Percentiles rank a stretch among this genome's conserved stretches.
These are phyloP conservation scores for Penicillium lividum DNA, from an alignment of 495 filamentous ascomycete species.

Conservation along the genomic window DNA sequence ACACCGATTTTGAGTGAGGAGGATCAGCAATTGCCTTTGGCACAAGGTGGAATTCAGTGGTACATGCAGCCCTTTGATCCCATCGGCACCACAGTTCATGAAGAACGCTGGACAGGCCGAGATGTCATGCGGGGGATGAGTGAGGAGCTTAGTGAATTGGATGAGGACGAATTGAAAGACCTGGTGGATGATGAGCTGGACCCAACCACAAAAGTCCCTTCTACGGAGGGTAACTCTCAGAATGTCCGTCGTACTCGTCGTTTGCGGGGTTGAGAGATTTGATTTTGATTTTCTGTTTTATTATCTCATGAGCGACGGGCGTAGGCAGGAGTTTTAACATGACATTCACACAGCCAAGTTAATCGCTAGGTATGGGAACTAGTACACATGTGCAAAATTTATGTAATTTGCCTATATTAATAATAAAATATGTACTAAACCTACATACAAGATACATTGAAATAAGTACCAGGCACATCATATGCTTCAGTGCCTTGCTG, in stretches of 20 bases:
- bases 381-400: neutral
- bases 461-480: neutral
- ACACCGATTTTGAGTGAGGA: constrained; percentile 36
- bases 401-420: neutral
- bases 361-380: neutral
- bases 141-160: constrained; percentile 84
- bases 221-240: constrained; percentile 12
- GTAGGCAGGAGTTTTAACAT: constrained; percentile 18
- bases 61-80: constrained; percentile 83
- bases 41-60: constrained; percentile 80
- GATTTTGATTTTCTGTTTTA: constrained; percentile 4
- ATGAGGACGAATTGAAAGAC: constrained; percentile 78
- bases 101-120: constrained; percentile 76
- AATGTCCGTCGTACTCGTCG: constrained; percentile 44
- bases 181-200: constrained; percentile 52
- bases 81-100: constrained; percentile 70
- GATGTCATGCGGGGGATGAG: constrained; percentile 76
- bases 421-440: neutral
- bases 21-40: constrained; percentile 57
- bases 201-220: constrained; percentile 15
- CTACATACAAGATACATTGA: neutral
- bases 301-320: constrained; percentile 16
- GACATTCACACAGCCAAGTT: constrained; percentile 1
- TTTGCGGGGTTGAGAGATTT: constrained; percentile 37
- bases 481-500: constrained; percentile 1